A percentile compares a stretch with the other conserved stretches of the same genome.
phyloP scores from a whole-genome alignment of 176 grass and related monocot genomes.

The Secale cereale region DNA sequence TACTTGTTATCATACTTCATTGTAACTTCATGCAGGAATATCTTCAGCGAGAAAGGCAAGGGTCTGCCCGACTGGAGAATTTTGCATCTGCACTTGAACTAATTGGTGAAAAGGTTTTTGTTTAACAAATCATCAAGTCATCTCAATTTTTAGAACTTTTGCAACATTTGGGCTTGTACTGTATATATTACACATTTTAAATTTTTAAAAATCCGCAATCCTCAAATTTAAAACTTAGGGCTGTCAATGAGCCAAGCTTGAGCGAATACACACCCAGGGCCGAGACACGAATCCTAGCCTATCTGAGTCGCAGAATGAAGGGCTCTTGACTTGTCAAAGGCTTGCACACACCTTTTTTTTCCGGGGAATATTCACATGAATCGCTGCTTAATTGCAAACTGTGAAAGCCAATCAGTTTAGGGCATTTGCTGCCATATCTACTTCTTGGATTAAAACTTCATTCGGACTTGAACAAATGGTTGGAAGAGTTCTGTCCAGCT shows the following conservation, averaged over 20 bases:
- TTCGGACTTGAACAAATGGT: background rate
- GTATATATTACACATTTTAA: background rate
- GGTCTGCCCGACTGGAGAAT: constrained; percentile 87
- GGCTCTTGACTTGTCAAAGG: background rate
- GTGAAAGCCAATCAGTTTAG: background rate
- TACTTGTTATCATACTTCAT: constrained; percentile 16
- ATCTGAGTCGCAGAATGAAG: background rate
- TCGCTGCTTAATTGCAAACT: background rate
- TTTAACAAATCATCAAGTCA: background rate
- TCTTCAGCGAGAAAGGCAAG: constrained; percentile 90
- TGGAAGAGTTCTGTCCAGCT: background rate
- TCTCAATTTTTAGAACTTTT: background rate
- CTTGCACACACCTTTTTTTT: background rate
- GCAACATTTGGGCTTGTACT: background rate
- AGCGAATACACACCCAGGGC: background rate
- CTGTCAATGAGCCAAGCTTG: background rate
- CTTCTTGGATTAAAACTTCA: background rate
- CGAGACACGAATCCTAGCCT: background rate
- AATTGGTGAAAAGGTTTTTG: constrained; percentile 89
- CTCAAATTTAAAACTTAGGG: constrained; percentile 15
- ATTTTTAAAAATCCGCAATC: background rate
- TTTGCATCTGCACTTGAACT: constrained; percentile 97
- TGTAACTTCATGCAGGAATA: constrained; percentile 71
- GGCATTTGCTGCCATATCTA: background rate
- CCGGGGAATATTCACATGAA: background rate